A percentile compares a stretch with the other conserved stretches of the same genome.
phyloP scores from a whole-genome alignment of 305 asterid species.

The Lippia alba region DNA sequence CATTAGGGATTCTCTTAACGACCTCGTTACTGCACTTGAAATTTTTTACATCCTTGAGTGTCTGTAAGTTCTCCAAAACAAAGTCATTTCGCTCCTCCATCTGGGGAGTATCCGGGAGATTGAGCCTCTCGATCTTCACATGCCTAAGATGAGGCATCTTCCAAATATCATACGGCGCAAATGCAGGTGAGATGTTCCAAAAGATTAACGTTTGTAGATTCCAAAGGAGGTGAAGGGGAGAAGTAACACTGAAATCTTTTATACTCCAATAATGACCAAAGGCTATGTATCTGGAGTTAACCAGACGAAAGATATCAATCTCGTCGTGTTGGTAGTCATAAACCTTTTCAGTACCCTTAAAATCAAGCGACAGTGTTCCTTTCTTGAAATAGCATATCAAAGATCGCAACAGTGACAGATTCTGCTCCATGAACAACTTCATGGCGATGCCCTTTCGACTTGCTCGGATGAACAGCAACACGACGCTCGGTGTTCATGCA shows the following conservation, averaged over 20 bases:
- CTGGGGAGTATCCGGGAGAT: constrained; percentile 2
- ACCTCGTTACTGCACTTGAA: background rate
- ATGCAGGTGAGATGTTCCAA: background rate
- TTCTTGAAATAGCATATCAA: background rate
- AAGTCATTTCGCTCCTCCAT: background rate
- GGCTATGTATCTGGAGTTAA: constrained; percentile 10
- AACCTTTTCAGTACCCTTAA: constrained; percentile 17
- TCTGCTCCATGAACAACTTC: too few species aligned
- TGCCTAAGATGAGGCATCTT: constrained; percentile 25
- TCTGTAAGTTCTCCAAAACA: background rate
- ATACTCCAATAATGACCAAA: too few species aligned
- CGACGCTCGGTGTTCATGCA: background rate
- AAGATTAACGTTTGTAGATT: constrained; percentile 20
- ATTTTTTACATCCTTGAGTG: background rate
- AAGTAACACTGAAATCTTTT: background rate
- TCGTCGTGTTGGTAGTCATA: background rate
- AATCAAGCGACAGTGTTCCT: background rate
- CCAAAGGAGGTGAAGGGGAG: background rate
- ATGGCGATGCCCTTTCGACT: background rate
- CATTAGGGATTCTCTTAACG: background rate
- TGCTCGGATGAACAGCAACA: background rate
- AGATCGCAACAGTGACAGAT: background rate
- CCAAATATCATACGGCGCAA: constrained; percentile 26
- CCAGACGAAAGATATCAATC: background rate
- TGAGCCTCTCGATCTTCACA: background rate